Conservation (phyloP, 495 filamentous ascomycete genomes). For the Penicillium samsonianum region DNA sequence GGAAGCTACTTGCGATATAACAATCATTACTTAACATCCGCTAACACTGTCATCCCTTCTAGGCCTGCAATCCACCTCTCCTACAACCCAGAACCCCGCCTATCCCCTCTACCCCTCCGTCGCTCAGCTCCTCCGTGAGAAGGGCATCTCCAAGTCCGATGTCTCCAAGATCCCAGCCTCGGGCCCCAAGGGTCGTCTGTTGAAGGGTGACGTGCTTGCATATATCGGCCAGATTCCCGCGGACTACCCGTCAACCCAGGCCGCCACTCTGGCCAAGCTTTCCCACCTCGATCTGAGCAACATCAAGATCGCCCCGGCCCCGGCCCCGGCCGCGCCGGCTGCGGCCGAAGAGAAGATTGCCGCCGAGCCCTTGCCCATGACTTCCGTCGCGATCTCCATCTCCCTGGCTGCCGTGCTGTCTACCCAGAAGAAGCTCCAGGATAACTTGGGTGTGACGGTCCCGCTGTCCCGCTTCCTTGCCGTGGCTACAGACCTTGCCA, state of each 20-base stretch:
- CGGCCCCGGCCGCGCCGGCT: constrained; percentile 47
- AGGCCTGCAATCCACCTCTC: constrained; percentile 43
- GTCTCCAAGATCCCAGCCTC: constrained; percentile 79
- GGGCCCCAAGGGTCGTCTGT: constrained; percentile 83
- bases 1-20: not conserved
- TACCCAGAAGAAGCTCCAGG: constrained; percentile 76
- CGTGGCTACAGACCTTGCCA: constrained; percentile 80
- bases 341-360: constrained; percentile 41
- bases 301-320: constrained; percentile 76
- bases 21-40: not conserved
- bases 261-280: constrained; percentile 68
- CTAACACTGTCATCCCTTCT: constrained; percentile 1
- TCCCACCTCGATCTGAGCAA: constrained; percentile 89
- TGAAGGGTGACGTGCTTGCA: constrained; percentile 95
- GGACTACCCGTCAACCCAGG: constrained; percentile 67
- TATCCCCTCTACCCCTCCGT: constrained; percentile 89
- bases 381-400: constrained; percentile 62
- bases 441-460: constrained; percentile 71
- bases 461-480: constrained; percentile 86
- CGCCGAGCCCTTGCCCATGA: constrained; percentile 34
- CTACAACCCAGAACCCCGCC: constrained; percentile 63
- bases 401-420: constrained; percentile 75
- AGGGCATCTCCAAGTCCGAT: constrained; percentile 70
- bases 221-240: constrained; percentile 76
- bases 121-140: constrained; percentile 71